Base-by-base conservation (phyloP, 192 early-diverging fungal species). In the Gonapodya sp. region DNA sequence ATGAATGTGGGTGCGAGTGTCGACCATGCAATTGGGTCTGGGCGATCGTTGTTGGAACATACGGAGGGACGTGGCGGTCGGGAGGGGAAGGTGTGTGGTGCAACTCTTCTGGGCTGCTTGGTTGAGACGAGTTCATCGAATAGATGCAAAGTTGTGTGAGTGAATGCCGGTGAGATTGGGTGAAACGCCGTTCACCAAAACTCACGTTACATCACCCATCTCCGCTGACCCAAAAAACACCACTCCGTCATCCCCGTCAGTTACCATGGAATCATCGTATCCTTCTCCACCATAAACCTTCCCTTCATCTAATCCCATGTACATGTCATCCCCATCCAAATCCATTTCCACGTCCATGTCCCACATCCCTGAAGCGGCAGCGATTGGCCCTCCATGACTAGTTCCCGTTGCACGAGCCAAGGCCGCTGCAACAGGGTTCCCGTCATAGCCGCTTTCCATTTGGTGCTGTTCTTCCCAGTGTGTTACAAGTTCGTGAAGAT, bases 401-500 rank as follows among this genome's bases (percentile, higher is more conserved):
- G 46, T 24, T 64, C 8, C 46, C 46, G 8, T 64, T 8, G 46
- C 46, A 24, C 8, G 8, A 8, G 46, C 46, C 8, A 64, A 16
- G 46, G 46, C 46, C 46, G 8, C 46, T 8, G 46, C 46, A 24
- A 64, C 46, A 16, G 8, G 8, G 46, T 8, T 8, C 46, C 8
- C 8, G 8, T 8, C 46, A 64, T 8, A 24, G 46, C 24, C 46
- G 46, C 8, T 24, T 8, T 64, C 46, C 46, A 64, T 64, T 33
- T 77, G 75, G 83, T 90, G 91, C 46, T 64, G 46, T 83, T 98
- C 97, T 87, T 98, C 97, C 84, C 95, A 97, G 85, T 98, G 97
- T 86, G 96, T 95, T 35, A 98, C 86, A 73, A 98, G 93, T 81
- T 95, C 96, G 87, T 98, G 97, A 82, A 98, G 87, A 85, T 95